These are phyloP conservation scores for Lyophyllum shimeji DNA, from an alignment of 768 basidiomycete species.

Conservation along the genomic window DNA sequence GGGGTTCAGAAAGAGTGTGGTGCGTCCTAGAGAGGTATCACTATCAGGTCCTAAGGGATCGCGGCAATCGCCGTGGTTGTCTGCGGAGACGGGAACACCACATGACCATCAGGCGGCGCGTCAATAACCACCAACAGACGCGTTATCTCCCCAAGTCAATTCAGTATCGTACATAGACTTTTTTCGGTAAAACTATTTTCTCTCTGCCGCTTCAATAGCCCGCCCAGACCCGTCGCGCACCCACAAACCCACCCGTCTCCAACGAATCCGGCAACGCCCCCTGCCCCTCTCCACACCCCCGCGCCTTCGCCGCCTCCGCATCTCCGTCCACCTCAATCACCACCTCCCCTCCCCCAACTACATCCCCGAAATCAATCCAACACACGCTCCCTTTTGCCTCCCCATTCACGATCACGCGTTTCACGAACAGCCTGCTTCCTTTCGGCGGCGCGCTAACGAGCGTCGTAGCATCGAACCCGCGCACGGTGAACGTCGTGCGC, in stretches of 20 bases:
- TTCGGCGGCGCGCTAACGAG: conserved; percentile 35
- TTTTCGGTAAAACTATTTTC: too few species aligned
- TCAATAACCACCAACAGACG: neutral
- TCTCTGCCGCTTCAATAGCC: neutral
- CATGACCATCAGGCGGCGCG: neutral
- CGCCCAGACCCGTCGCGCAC: neutral
- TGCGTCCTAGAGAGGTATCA: neutral
- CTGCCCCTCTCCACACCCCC: conserved; percentile 37
- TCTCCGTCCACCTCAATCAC: conserved; percentile 44
- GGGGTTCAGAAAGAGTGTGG: neutral
- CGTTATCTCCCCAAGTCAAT: too few species aligned
- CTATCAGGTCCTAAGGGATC: conserved; percentile 4
- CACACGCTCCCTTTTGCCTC: conserved; percentile 35
- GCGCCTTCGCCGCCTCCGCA: conserved; percentile 28
- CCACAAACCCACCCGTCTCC: conserved; percentile 30
- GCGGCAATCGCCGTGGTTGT: conserved; percentile 25
- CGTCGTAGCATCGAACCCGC: conserved; percentile 38
- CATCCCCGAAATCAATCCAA: conserved; percentile 43
- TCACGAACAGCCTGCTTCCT: conserved; percentile 42
- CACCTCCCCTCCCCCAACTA: conserved; percentile 42
- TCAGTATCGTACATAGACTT: too few species aligned
- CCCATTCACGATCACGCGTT: conserved; percentile 44
- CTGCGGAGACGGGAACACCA: neutral
- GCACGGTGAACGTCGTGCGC: conserved; percentile 39
- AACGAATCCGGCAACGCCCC: conserved; percentile 38